phyloP scores from a whole-genome alignment of 139 green algal species.

The Auxenochlorella pyrenoidosa region DNA sequence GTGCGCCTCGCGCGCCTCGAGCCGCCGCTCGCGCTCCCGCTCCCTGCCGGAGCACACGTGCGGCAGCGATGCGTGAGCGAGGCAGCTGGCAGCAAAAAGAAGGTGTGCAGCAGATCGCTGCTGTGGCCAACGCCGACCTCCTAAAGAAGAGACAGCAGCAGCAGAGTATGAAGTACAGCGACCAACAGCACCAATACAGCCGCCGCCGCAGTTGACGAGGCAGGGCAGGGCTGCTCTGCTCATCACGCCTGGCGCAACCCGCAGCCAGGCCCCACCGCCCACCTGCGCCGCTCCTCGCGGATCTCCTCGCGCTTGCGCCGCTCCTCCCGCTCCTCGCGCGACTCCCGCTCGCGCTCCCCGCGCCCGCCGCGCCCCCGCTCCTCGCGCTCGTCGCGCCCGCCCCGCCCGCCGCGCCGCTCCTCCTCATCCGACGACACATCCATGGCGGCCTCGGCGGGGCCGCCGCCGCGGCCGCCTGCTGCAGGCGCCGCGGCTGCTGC shows the following conservation, averaged over 20 bases:
- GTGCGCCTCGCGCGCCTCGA: conserved; percentile 79
- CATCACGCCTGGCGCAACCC: neutral
- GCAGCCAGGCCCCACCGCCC: neutral
- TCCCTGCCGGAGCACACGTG: conserved; percentile 57
- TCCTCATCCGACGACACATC: conserved; percentile 29
- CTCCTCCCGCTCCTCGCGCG: conserved; percentile 80
- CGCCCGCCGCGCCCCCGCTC: conserved; percentile 11
- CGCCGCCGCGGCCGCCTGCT: neutral
- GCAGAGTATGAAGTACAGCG: no score
- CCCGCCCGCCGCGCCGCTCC: neutral
- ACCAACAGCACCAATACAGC: neutral
- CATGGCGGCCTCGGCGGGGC: conserved; percentile 16
- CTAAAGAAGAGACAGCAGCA: neutral
- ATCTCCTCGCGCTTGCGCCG: conserved; percentile 85
- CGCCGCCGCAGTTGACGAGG: neutral
- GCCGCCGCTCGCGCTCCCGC: conserved; percentile 88
- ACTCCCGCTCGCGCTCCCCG: conserved; percentile 40
- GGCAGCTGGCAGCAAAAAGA: neutral
- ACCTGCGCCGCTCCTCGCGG: conserved; percentile 73
- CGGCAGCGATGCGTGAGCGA: neutral
- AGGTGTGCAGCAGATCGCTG: no score
- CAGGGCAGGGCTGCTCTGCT: neutral
- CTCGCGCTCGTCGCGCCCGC: neutral
- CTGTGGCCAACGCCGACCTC: no score
- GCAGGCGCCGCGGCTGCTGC: conserved; percentile 4